Evolutionary conservation across 2,329 filamentous ascomycete species (phyloP), one percentile per base, ranked within the genome.

Genomic region (Nigrospora sphaerica): DNA sequence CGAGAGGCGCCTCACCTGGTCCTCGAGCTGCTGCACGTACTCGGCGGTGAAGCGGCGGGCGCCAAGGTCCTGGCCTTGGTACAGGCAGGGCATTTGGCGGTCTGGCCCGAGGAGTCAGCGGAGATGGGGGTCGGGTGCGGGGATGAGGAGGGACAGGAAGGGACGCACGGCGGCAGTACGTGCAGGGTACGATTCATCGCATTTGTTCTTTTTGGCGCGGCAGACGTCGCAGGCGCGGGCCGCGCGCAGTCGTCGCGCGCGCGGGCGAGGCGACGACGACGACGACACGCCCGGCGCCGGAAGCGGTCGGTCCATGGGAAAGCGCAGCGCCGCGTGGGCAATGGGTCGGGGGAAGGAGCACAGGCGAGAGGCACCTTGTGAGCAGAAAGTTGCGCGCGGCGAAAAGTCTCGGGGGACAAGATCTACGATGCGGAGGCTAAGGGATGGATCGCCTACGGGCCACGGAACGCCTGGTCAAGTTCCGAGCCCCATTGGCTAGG

Each of bases 131-230:
- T 39, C 12, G 37, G 16, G 28, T n/a, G 18, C 31, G n/a, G 17
- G 11, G 17, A 12, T 17, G 36, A 17, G 28, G 28, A 12, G 23
- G 12, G 23, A 32, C n/a, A 40, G 32, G 32, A 38, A 32, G 35
- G 36, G 18, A 34, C 38, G 6, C 14, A 46, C 45, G 52, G 18
- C 48, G 44, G 35, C 55, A 57, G 39, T 54, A 55, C 14, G 51
- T 46, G 44, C 55, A 57, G 69, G 70, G 48, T 64, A 67, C 28
- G 58, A 56, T 51, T 73, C 71, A 51, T 72, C 68, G 53, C 71
- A 74, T 51, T 70, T 71, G 56, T 74, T 72, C 57, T 74, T 74
- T 57, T 73, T 72, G 40, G 60, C 50, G 44, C 71, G 61, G 55
- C 71, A 74, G 31, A 67, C 57, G 50, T 73, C 69, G 52, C 71